phyloP scores from a whole-genome alignment of 2,329 filamentous ascomycete genomes.

The Dactylellina cionopaga region DNA sequence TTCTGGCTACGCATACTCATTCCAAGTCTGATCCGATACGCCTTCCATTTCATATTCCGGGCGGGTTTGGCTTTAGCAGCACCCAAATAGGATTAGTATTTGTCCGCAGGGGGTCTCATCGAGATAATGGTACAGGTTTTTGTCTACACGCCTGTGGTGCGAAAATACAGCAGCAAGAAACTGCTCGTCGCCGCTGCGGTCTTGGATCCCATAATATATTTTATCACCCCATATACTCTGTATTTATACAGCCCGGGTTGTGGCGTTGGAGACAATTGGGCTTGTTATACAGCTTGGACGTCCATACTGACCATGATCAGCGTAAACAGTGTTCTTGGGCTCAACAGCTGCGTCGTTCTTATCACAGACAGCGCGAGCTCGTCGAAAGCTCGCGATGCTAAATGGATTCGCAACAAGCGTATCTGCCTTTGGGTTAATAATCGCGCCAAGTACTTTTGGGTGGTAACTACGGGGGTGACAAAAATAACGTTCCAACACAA shows the following conservation, averaged over 20 bases:
- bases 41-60: conserved; percentile 68
- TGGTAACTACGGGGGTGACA: no score
- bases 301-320: conserved; percentile 1
- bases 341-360: conserved; percentile 25
- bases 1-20: conserved; percentile 70
- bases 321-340: conserved; percentile 21
- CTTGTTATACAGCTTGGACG: conserved; percentile 8
- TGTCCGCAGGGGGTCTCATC: conserved; percentile 69
- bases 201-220: conserved; percentile 20
- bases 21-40: conserved; percentile 56
- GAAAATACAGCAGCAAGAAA: conserved; percentile 11
- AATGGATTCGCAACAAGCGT: conserved; percentile 26
- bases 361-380: conserved; percentile 34
- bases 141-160: conserved; percentile 65
- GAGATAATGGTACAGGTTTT: conserved; percentile 70
- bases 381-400: neutral
- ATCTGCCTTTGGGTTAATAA: neutral
- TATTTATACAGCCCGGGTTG: conserved; percentile 12
- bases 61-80: conserved; percentile 72
- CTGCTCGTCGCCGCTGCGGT: conserved; percentile 6
- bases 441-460: conserved; percentile 26
- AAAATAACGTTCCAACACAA: no score
- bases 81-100: conserved; percentile 72
- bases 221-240: conserved; percentile 17
- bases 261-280: neutral